Conservation (phyloP, 2,329 filamentous ascomycete species). For the Aspergillus awamori region DNA sequence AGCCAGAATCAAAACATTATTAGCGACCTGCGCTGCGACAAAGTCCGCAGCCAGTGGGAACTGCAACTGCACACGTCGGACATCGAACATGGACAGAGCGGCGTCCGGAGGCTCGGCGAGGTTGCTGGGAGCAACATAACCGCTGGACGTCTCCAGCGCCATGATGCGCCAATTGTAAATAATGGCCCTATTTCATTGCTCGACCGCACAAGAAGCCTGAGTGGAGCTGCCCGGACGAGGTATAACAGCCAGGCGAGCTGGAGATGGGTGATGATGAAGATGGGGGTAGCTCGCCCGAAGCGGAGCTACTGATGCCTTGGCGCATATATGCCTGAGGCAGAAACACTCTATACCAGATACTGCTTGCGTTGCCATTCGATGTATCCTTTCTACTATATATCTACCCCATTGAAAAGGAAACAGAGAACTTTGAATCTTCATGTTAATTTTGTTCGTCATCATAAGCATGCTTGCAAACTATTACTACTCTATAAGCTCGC, state of each 20-base stretch:
- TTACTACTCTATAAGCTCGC: not conserved
- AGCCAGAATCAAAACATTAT: conserved; percentile 92
- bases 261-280: conserved; percentile 10
- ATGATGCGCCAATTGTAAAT: conserved; percentile 52
- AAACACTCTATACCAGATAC: not conserved
- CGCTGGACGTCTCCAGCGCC: conserved; percentile 71
- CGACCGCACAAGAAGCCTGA: conserved; percentile 21
- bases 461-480: not conserved
- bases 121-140: conserved; percentile 70
- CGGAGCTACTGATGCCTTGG: conserved; percentile 17
- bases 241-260: not conserved
- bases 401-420: too few relatives aligned
- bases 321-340: conserved; percentile 11
- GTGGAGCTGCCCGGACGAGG: conserved; percentile 22
- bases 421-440: not conserved
- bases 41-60: conserved; percentile 96
- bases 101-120: conserved; percentile 62
- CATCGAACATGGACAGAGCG: conserved; percentile 85
- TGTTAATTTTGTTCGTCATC: not conserved
- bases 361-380: too few relatives aligned
- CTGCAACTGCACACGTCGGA: conserved; percentile 88
- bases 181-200: conserved; percentile 35
- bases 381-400: too few relatives aligned
- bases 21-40: conserved; percentile 92
- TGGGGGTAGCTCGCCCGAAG: conserved; percentile 17